Conservation (phyloP, 192 early-diverging fungal species). For the Gaertneriomyces sp. region DNA sequence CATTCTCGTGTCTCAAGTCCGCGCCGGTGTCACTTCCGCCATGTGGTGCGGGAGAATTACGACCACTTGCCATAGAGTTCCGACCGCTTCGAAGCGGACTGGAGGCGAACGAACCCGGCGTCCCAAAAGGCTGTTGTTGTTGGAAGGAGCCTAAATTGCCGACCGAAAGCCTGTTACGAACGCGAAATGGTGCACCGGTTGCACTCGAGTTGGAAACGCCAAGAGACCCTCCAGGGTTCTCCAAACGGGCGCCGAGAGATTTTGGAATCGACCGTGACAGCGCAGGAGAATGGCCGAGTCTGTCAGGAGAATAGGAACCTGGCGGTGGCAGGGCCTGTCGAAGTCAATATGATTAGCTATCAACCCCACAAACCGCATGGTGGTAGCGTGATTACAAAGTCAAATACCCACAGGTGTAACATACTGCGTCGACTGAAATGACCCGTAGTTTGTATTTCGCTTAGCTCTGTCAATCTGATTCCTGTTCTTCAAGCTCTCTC, state of each 20-base stretch:
- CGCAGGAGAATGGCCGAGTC: background rate
- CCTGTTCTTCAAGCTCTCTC: background rate
- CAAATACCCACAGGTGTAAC: background rate
- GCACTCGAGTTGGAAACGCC: background rate
- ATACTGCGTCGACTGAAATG: background rate
- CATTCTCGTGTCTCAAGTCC: constrained; percentile 23
- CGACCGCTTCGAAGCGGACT: constrained; percentile 9
- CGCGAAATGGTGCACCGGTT: background rate
- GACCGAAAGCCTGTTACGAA: background rate
- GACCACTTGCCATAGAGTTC: background rate
- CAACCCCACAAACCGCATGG: background rate
- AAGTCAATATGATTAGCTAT: background rate
- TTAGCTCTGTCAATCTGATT: background rate
- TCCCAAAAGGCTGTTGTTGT: constrained; percentile 2
- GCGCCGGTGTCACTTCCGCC: background rate
- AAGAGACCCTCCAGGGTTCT: background rate
- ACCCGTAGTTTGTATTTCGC: background rate
- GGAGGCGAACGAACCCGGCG: constrained; percentile 18
- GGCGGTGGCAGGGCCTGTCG: constrained; percentile 6
- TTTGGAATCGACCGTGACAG: background rate
- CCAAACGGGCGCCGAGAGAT: background rate
- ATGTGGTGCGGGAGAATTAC: background rate
- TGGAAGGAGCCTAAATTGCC: background rate
- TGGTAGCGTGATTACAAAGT: background rate
- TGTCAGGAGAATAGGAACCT: background rate